Base-by-base conservation (phyloP, 148 eudicot genomes). In the Limonium bicolor region DNA sequence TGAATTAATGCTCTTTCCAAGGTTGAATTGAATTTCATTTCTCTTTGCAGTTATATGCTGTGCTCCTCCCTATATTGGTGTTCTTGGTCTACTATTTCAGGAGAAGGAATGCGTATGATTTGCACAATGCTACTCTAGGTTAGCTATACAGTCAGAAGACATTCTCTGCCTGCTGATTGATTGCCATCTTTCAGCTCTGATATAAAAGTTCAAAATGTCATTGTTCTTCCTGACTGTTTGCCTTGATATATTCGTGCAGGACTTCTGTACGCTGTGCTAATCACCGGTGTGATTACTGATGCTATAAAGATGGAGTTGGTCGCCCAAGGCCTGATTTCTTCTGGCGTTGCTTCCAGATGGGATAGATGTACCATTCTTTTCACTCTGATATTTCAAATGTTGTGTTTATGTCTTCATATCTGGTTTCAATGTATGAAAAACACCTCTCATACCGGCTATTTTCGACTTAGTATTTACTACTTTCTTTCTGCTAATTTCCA, bases 261-360 rank as follows among this genome's bases (percentile, higher is more conserved):
- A 10, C 65, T 86, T 17, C 51, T 81, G 50, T 82, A 50, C 56
- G 45, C 82, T 19, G 69, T 76, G 5, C 66, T 78, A n/a, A 73
- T 78, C 36, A 75, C 85, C 41, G 82, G 50, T 1, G 82, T 86
- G n/a, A 49, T 86, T 3, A 86, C 96, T 8, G 96, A 82, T 71
- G 57, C 94, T 7, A 76, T 86, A 5, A 86, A 86, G 68, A 69
- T n/a, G n/a, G n/a, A n/a, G n/a, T n/a, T n/a, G n/a, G n/a, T 46
- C 80, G 96, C 5, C 96, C 96, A 22, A 76, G 94, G 18, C 96
- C 96, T 5, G 73, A 87, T 62, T 87, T 87, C 71, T 87, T 76
- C 42, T 87, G 88, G 88, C 87, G 96, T 25, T 87, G 96, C 63
- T 43, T 51, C 96, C 96, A 42, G 76, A 82, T 66, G 96, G 96